Percentiles rank a stretch among this genome's conserved stretches.
phyloP scores from a whole-genome alignment of 345 rosid genomes.

The Citrus sp. region DNA sequence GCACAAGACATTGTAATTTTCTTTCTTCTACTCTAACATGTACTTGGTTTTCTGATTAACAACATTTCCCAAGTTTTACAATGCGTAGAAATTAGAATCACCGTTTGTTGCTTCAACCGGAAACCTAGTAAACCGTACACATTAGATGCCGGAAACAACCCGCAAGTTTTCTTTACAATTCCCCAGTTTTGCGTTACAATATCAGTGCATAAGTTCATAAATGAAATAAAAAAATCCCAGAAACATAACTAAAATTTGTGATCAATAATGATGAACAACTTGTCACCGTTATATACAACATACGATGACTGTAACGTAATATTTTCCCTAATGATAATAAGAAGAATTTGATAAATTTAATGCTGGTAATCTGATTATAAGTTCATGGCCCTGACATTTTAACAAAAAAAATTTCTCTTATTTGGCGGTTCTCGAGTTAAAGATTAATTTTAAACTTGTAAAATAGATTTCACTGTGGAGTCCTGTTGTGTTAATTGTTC shows the following conservation, averaged over 20 bases:
- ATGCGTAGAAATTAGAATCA: background rate
- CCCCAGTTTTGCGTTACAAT: too few relatives aligned
- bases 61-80: background rate
- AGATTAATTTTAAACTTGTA: background rate
- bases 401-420: background rate
- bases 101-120: background rate
- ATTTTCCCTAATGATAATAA: background rate
- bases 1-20: background rate
- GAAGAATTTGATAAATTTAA: background rate
- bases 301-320: background rate
- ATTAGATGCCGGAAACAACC: too few relatives aligned
- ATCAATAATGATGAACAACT: too few relatives aligned
- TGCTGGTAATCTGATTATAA: background rate
- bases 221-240: too few relatives aligned
- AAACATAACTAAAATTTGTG: background rate
- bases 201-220: too few relatives aligned
- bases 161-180: too few relatives aligned
- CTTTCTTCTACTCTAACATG: background rate
- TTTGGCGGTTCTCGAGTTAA: background rate
- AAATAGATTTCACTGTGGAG: background rate
- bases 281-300: too few relatives aligned
- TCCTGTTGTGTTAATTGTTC: slow-evolving; percentile 1
- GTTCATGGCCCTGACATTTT: background rate
- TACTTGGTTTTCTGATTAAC: background rate
- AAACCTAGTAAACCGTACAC: too few relatives aligned